Evolutionary conservation across 352 stramenopile species (phyloP), one percentile per base, ranked within the genome.

Genomic region (Phytophthora podocarpi): DNA sequence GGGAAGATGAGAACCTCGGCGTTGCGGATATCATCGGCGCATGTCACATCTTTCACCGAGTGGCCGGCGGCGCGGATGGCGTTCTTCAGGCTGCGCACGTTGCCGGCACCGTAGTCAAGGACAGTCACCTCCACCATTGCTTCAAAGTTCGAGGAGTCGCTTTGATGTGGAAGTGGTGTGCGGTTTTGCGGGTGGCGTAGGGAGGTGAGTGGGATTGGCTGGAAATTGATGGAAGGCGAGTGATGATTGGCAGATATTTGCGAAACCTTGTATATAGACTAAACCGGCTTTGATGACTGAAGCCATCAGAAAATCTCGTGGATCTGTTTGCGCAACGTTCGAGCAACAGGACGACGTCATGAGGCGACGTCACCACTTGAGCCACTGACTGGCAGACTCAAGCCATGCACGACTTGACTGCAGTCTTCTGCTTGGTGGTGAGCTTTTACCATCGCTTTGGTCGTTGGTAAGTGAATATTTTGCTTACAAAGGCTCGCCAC

Each of bases 91-190:
- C 92, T 98, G 60, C 97, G 91, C 58, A 99, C 97, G 78, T 99
- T 99, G 62, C 97, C 97, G n/a, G 97, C 97, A 57, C 97, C 97
- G 70, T 99, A 99, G 78, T 99, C 97, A 6, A 99, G 83, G 24
- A 99, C 76, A 11, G 80, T 89, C 53, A 95, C 82, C 59, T 91
- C 52, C 56, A 91, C 81, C 81, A 91, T 90, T 46, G 27, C 8
- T 59, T 60, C 9, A 23, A 7, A 3, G 35, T 21, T 28, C 15
- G 21, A 45, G 27, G 43, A 10, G 24, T 28, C 28, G 41, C n/a
- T n/a, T 35, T 37, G 37, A 47, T 35, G 46, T 41, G 18, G 31
- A 47, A 47, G 48, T 53, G 27, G n/a, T n/a, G n/a, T n/a, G n/a
- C n/a, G n/a, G n/a, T n/a, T n/a, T n/a, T 30, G 46, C 15, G 46